These are phyloP conservation scores for Aspergillus piperis DNA, from an alignment of 2,329 filamentous ascomycete species.

Conservation along the genomic window DNA sequence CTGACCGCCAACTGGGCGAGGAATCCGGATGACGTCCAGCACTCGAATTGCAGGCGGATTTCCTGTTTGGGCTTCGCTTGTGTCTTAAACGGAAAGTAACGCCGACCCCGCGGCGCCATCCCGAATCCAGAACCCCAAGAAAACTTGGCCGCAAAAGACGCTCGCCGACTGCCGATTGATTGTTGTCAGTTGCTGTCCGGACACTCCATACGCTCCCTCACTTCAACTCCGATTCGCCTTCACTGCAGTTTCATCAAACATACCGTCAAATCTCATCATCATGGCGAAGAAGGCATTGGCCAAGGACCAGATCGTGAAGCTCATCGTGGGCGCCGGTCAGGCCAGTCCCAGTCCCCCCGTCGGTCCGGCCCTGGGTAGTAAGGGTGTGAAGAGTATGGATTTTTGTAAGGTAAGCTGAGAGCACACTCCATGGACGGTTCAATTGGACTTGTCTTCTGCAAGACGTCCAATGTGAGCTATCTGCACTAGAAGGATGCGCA, in stretches of 20 bases:
- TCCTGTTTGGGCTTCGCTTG: conserved; percentile 9
- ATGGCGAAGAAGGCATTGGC: conserved; percentile 57
- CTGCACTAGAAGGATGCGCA: background rate
- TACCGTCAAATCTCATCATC: conserved; percentile 14
- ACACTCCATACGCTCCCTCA: background rate
- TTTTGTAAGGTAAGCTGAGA: conserved; percentile 80
- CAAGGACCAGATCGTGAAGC: conserved; percentile 81
- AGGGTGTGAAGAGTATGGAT: conserved; percentile 99
- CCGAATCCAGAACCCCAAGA: conserved; percentile 17
- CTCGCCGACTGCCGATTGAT: background rate
- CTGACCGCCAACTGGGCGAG: background rate
- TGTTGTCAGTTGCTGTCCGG: background rate
- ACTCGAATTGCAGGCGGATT: background rate
- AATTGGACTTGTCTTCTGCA: background rate
- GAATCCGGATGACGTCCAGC: conserved; percentile 22
- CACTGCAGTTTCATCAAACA: background rate
- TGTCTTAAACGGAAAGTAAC: conserved; percentile 19
- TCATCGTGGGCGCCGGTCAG: conserved; percentile 95
- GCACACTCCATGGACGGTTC: background rate
- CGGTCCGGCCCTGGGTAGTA: conserved; percentile 91
- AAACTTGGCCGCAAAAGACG: conserved; percentile 19
- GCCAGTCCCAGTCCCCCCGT: conserved; percentile 94
- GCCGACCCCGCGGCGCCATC: conserved; percentile 17
- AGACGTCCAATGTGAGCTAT: background rate
- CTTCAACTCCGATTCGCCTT: background rate